Evolutionary conservation across 1,284 basidiomycete genomes (phyloP).

Genomic region (Cryptococcus sp.): DNA sequence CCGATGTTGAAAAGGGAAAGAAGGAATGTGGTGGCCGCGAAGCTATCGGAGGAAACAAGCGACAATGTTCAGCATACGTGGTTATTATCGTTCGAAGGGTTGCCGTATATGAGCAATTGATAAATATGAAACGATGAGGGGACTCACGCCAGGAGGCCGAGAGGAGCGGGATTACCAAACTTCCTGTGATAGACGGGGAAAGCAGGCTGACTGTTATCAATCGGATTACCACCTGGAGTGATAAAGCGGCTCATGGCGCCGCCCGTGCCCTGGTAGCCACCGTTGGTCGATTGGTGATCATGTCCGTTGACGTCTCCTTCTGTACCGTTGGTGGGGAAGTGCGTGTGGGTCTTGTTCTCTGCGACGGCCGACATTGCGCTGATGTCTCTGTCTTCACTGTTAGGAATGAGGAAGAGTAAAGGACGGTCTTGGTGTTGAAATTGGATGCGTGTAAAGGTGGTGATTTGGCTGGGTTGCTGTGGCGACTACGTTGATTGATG

Average conservation of each 20-base stretch:
- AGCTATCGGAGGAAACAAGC: conserved; percentile 24
- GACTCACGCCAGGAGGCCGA: conserved; percentile 54
- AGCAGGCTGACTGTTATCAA: conserved; percentile 52
- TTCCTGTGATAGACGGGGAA: conserved; percentile 54
- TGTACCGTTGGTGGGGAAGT: conserved; percentile 5
- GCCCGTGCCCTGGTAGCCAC: conserved; percentile 30
- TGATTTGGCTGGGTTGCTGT: no score
- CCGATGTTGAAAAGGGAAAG: conserved; percentile 56
- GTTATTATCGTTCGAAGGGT: neutral
- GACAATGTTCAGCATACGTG: neutral
- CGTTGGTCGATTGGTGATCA: neutral
- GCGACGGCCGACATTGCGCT: neutral
- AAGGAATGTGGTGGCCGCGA: conserved; percentile 60
- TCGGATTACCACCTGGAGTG: conserved; percentile 55
- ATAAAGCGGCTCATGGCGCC: conserved; percentile 41
- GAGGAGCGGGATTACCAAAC: conserved; percentile 60
- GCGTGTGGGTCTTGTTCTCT: conserved; percentile 11
- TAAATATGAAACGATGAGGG: no score
- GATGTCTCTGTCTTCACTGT: no score
- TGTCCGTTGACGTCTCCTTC: conserved; percentile 2
- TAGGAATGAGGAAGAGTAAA: no score
- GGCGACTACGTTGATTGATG: no score
- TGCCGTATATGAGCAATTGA: neutral
- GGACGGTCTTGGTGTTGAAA: no score
- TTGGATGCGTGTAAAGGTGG: no score